phyloP scores from a whole-genome alignment of 2,329 filamentous ascomycete genomes.

The Tolypocladium ovalisporum region DNA sequence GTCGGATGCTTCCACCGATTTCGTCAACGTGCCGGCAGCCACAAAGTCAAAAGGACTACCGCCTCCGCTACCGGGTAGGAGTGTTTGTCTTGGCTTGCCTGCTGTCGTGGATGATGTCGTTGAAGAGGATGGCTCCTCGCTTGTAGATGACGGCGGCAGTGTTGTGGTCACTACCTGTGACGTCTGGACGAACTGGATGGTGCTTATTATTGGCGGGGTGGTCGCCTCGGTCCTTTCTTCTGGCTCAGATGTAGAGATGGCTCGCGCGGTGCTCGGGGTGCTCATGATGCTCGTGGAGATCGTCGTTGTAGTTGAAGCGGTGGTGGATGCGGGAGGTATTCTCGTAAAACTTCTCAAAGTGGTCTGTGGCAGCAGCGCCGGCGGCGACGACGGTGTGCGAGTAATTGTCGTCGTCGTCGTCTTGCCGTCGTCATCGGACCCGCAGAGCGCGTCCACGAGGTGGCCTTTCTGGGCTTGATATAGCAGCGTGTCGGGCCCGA shows the following conservation, averaged over 20 bases:
- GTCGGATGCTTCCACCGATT: not conserved
- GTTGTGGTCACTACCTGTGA: not conserved
- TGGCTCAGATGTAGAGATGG: not conserved
- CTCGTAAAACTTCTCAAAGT: not conserved
- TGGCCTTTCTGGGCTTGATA: constrained; percentile 23
- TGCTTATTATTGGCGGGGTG: not conserved
- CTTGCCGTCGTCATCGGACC: constrained; percentile 6
- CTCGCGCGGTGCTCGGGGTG: not conserved
- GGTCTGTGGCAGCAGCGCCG: not conserved
- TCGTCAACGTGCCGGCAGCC: not conserved
- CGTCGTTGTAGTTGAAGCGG: not conserved
- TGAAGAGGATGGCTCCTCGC: not conserved
- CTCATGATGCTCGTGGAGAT: not conserved
- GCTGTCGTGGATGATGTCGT: constrained; percentile 2
- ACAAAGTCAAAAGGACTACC: constrained; percentile 11
- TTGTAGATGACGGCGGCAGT: not conserved
- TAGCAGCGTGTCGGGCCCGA: constrained; percentile 21
- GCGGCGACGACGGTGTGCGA: not conserved
- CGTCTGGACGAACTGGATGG: not conserved
- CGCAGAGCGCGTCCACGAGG: constrained; percentile 25
- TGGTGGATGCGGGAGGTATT: not conserved
- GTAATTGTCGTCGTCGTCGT: constrained; percentile 1
- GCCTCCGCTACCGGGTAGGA: constrained; percentile 8
- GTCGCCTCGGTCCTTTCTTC: not conserved
- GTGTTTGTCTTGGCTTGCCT: constrained; percentile 1